Evolutionary conservation across 768 basidiomycete genomes (phyloP).

Genomic region (Paxillus involutus): DNA sequence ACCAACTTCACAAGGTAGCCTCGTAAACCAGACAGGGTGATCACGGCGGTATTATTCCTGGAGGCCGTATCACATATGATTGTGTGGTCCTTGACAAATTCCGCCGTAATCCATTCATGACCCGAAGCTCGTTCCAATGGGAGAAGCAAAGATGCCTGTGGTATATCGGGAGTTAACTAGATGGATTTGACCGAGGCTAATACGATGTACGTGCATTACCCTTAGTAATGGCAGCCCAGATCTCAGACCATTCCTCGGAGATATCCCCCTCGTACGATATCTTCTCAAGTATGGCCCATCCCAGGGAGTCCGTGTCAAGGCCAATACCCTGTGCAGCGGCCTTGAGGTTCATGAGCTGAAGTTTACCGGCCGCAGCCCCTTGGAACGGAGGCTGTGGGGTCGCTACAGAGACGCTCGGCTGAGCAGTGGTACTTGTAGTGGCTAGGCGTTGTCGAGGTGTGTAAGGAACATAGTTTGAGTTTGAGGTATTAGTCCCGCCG

Average conservation of each 20-base stretch:
- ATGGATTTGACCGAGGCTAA: background rate
- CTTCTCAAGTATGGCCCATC: conserved; percentile 79
- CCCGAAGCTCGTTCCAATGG: conserved; percentile 61
- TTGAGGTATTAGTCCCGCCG: conserved; percentile 7
- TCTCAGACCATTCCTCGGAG: conserved; percentile 62
- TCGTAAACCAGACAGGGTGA: conserved; percentile 83
- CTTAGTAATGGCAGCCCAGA: conserved; percentile 61
- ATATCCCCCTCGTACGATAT: conserved; percentile 53
- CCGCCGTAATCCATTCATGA: conserved; percentile 59
- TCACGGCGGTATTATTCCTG: conserved; percentile 47
- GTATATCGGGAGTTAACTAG: conserved; percentile 3
- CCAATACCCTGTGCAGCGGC: conserved; percentile 69
- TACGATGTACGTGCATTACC: conserved; percentile 56
- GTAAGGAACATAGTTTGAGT: conserved; percentile 69
- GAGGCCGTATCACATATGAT: conserved; percentile 59
- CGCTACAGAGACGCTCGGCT: conserved; percentile 37
- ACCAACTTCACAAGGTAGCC: conserved; percentile 66
- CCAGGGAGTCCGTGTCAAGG: conserved; percentile 60
- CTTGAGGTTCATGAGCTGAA: conserved; percentile 74
- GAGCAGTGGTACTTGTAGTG: conserved; percentile 44
- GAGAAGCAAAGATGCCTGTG: conserved; percentile 76
- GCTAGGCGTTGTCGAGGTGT: conserved; percentile 68
- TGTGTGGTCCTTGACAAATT: conserved; percentile 85
- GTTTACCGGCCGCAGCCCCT: conserved; percentile 63
- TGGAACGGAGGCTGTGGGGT: conserved; percentile 45